Percentiles rank a stretch among this genome's conserved stretches.
Evolutionary conservation across 2,329 filamentous ascomycete species (phyloP).

Genomic region (Hymenoscyphus scutula): DNA sequence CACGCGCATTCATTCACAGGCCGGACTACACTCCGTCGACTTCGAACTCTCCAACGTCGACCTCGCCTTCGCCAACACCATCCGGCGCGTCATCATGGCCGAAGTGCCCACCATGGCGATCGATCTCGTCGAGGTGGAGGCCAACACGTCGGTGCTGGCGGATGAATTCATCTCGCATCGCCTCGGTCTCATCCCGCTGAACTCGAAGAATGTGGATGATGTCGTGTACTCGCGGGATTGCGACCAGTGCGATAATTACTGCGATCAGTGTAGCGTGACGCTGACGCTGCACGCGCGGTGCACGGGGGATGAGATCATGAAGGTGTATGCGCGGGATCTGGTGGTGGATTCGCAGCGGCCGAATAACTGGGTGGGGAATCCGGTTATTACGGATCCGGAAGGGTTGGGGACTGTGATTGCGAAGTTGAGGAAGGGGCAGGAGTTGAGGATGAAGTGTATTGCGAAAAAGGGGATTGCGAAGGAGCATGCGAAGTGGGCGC

Average conservation of each 20-base stretch:
- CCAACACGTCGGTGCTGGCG: conserved; percentile 91
- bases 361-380: conserved; percentile 73
- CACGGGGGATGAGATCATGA: conserved; percentile 83
- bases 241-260: conserved; percentile 86
- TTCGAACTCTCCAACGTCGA: conserved; percentile 90
- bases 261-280: conserved; percentile 84
- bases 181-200: conserved; percentile 84
- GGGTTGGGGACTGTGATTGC: conserved; percentile 81
- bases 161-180: conserved; percentile 96
- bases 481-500: conserved; percentile 98
- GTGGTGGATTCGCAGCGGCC: conserved; percentile 67
- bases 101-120: conserved; percentile 95
- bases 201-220: conserved; percentile 77
- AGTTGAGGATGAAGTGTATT: conserved; percentile 85
- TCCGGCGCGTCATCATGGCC: conserved; percentile 86
- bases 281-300: conserved; percentile 84
- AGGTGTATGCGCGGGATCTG: conserved; percentile 88
- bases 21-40: conserved; percentile 77
- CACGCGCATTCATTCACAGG: conserved; percentile 48
- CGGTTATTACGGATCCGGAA: conserved; percentile 80
- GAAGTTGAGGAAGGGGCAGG: conserved; percentile 86
- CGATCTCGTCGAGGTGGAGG: conserved; percentile 88
- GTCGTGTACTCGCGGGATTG: conserved; percentile 90
- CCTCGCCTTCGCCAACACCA: conserved; percentile 86
- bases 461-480: conserved; percentile 99